phyloP scores from a whole-genome alignment of 192 early-diverging fungal species.

The Funneliformis geosporum region DNA sequence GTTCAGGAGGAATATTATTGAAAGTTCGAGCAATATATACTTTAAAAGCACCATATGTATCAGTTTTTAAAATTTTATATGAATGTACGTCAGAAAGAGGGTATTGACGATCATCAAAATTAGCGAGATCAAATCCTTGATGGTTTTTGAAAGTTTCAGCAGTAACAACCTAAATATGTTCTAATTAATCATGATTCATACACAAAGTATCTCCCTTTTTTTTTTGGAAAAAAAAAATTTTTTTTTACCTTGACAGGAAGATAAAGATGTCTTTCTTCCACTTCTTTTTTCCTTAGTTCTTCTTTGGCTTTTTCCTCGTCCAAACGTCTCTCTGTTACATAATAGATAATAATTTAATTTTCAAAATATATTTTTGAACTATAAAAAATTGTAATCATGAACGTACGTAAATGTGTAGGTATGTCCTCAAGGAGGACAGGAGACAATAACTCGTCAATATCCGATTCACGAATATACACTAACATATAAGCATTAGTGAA shows the following conservation, averaged over 20 bases:
- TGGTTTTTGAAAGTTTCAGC: slow-evolving; percentile 70
- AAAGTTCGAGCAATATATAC: slow-evolving; percentile 49
- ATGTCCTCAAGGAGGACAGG: slow-evolving; percentile 69
- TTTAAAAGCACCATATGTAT: slow-evolving; percentile 58
- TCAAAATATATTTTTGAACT: too few species aligned
- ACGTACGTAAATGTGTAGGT: slow-evolving; percentile 73
- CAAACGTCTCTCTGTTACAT: slow-evolving; percentile 48
- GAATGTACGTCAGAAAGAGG: slow-evolving; percentile 33
- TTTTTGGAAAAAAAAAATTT: neutral
- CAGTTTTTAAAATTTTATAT: slow-evolving; percentile 59
- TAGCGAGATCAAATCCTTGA: slow-evolving; percentile 85
- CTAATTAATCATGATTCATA: neutral
- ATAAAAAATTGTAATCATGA: neutral
- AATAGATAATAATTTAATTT: neutral
- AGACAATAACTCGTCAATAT: slow-evolving; percentile 70
- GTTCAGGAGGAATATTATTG: slow-evolving; percentile 46
- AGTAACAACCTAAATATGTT: slow-evolving; percentile 53
- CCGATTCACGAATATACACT: slow-evolving; percentile 87
- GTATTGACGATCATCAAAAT: slow-evolving; percentile 59
- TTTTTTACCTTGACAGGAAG: slow-evolving; percentile 56
- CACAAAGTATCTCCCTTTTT: too few species aligned
- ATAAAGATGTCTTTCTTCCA: slow-evolving; percentile 69
- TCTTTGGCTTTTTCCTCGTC: slow-evolving; percentile 61
- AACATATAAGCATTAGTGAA: slow-evolving; percentile 99
- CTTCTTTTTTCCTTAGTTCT: slow-evolving; percentile 67